Evolutionary conservation across 2,329 filamentous ascomycete species (phyloP).

Genomic region (Xylaria sp.): DNA sequence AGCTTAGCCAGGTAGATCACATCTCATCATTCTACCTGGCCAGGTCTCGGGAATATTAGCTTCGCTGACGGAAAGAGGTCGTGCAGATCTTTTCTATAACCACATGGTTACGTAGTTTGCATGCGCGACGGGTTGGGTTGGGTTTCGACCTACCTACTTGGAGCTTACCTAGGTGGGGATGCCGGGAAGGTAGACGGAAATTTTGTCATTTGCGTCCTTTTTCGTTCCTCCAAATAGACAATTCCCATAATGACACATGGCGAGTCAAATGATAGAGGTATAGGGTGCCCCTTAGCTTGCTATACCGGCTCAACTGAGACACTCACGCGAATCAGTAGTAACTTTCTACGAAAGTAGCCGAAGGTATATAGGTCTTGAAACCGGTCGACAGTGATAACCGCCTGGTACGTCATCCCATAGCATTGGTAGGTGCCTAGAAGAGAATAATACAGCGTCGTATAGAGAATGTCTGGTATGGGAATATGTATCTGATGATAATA

Average conservation of each 20-base stretch:
- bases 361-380: background rate
- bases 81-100: conserved; percentile 7
- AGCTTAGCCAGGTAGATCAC: conserved; percentile 3
- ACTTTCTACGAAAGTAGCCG: background rate
- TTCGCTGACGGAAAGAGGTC: background rate
- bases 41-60: background rate
- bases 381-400: background rate
- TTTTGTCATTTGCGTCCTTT: background rate
- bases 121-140: background rate
- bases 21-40: background rate
- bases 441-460: background rate
- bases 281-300: background rate
- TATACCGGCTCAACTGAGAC: background rate
- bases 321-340: background rate
- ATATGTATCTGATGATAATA: background rate
- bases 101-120: conserved; percentile 28
- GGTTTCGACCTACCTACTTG: conserved; percentile 3
- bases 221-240: background rate
- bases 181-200: background rate
- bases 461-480: background rate
- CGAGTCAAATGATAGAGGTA: background rate
- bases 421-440: background rate
- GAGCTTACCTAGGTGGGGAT: conserved; percentile 10
- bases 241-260: background rate
- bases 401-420: conserved; percentile 34